Evolutionary conservation across 1,139 yeast species (phyloP).

Genomic region (Candida neerlandica): DNA sequence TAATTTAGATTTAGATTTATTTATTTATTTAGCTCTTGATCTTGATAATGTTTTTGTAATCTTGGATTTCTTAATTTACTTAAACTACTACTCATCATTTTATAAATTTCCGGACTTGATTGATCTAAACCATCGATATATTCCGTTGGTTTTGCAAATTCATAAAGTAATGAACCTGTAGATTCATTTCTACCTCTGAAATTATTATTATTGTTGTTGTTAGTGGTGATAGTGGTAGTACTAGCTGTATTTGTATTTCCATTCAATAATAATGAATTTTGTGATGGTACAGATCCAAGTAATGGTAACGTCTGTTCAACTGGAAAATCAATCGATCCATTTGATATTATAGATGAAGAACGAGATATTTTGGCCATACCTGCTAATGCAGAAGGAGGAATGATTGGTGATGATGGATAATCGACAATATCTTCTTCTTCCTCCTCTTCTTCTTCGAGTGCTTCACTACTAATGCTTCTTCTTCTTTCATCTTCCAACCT

Average conservation of each 20-base stretch:
- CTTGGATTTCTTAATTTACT: slow-evolving; percentile 38
- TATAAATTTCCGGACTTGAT: slow-evolving; percentile 3
- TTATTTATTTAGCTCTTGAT: slow-evolving; percentile 8
- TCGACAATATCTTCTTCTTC: slow-evolving; percentile 23
- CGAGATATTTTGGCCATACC: slow-evolving; percentile 10
- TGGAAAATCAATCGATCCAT: slow-evolving; percentile 22
- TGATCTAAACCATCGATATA: slow-evolving; percentile 11
- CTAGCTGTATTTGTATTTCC: too few relatives aligned
- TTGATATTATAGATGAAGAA: slow-evolving; percentile 11
- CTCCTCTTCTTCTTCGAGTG: neutral
- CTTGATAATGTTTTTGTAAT: slow-evolving; percentile 36
- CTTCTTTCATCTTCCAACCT: too few relatives aligned
- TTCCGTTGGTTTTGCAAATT: slow-evolving; percentile 18
- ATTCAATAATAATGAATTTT: slow-evolving; percentile 25
- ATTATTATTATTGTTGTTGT: neutral
- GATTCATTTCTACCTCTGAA: slow-evolving; percentile 21
- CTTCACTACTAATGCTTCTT: neutral
- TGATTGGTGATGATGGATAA: slow-evolving; percentile 15
- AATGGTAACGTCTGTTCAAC: slow-evolving; percentile 45
- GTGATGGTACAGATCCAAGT: slow-evolving; percentile 27
- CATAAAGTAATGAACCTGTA: slow-evolving; percentile 30
- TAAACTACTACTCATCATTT: slow-evolving; percentile 23
- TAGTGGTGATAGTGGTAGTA: neutral
- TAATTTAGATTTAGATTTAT: too few relatives aligned
- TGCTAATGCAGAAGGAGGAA: slow-evolving; percentile 14